Conservation (phyloP, 306 rosid species). For the Quercus aquifolioides region DNA sequence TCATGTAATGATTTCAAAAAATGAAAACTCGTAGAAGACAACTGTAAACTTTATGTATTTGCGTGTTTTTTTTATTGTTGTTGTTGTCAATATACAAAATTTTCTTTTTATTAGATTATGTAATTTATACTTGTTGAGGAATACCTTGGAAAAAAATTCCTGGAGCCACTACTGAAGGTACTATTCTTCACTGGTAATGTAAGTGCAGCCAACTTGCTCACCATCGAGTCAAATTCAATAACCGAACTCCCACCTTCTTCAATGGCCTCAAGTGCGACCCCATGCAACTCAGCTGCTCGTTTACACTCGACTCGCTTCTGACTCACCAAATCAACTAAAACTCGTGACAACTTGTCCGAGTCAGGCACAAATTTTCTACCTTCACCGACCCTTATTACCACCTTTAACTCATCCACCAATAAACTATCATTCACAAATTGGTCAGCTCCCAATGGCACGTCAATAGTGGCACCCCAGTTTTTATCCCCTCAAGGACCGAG, state of each 20-base stretch:
- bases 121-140: too few relatives aligned
- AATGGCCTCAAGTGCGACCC: conserved; percentile 26
- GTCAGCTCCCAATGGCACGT: conserved; percentile 48
- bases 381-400: conserved; percentile 32
- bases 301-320: not conserved
- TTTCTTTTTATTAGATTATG: too few relatives aligned
- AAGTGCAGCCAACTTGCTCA: not conserved
- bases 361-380: conserved; percentile 25
- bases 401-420: conserved; percentile 40
- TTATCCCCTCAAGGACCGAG: conserved; percentile 37
- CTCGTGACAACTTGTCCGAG: conserved; percentile 17
- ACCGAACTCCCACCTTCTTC: conserved; percentile 35
- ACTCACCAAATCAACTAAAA: conserved; percentile 31
- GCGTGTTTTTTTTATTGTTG: too few relatives aligned
- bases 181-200: too few relatives aligned
- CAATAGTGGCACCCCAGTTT: conserved; percentile 33
- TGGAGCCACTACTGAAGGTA: not conserved
- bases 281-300: conserved; percentile 1
- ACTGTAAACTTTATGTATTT: too few relatives aligned
- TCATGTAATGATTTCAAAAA: too few relatives aligned
- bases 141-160: too few relatives aligned
- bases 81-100: too few relatives aligned
- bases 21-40: too few relatives aligned
- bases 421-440: conserved; percentile 38
- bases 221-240: conserved; percentile 13